These are phyloP conservation scores for Eremochloa ophiuroides DNA, from an alignment of 176 grass and related monocot genomes.

Conservation along the genomic window DNA sequence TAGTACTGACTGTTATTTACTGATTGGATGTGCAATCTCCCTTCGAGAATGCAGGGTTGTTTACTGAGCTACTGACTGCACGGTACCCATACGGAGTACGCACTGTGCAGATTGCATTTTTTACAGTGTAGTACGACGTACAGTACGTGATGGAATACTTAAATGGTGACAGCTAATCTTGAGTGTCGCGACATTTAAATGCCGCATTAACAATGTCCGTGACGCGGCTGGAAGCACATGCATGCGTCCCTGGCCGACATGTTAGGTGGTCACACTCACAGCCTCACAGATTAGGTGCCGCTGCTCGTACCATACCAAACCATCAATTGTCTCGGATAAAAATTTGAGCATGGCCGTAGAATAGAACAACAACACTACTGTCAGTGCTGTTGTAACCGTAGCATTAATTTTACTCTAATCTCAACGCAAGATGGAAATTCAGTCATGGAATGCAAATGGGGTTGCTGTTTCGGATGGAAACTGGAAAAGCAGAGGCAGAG, in stretches of 20 bases:
- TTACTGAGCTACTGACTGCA: neutral
- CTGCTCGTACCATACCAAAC: neutral
- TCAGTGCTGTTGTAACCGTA: neutral
- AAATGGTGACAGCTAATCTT: conserved; percentile 16
- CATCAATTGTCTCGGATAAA: neutral
- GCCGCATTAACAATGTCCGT: conserved; percentile 20
- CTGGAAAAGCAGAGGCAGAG: too few species aligned
- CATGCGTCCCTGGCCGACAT: conserved; percentile 27
- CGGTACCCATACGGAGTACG: neutral
- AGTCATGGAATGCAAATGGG: neutral
- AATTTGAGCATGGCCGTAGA: neutral
- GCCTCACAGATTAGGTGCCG: neutral
- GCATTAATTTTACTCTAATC: neutral
- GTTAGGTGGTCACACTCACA: neutral
- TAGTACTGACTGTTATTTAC: neutral
- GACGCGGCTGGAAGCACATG: conserved; percentile 33
- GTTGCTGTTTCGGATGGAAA: neutral
- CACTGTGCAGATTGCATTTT: neutral
- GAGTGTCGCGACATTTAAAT: neutral
- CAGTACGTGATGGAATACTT: neutral
- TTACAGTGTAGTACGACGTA: neutral
- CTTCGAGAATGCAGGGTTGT: neutral
- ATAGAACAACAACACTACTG: neutral
- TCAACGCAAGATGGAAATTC: too few species aligned
- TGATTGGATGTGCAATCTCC: neutral